Base-by-base conservation (phyloP, 352 stramenopile genomes). In the Pythium apleroticum region DNA sequence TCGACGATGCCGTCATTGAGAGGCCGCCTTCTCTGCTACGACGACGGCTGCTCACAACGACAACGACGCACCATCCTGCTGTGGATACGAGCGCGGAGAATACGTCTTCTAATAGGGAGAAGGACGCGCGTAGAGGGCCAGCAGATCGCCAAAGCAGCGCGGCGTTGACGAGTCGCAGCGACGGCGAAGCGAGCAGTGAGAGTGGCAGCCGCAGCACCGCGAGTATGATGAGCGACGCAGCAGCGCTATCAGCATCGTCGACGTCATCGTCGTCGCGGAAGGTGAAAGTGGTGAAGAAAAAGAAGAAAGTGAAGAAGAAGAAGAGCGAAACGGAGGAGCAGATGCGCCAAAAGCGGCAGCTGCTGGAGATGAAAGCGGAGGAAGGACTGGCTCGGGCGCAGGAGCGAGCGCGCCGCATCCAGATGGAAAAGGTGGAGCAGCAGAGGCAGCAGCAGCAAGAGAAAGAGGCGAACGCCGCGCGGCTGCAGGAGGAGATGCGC, bases 401-500 rank as follows among this genome's bases (percentile, higher is more conserved):
- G 35, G 67, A 73, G 33, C 56, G 67, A 45, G 67, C 61, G 20
- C 49, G 53, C 4, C 41, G 57, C 3, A 65, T 73, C 22, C 67
- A 67, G 11, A n/a, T 50, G 25, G 60, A 73, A 33, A 43, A 41
- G 17, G 1, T 48, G 33, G 8, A 17, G 43, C 39, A 54, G 25
- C 50, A 67, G 25, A 57, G 46, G 53, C 60, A 69, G 43, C 55
- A 67, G 35, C 53, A 69, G 53, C 31, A 17, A n/a, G 67, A 66
- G 52, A 37, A 56, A 41, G 67, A 69, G 27, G 57, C 54, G 17
- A 73, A 46, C 25, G 60, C 60, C 19, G 61, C 67, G 22, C 27
- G 60, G 15, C 12, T 68, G 14, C 60, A 66, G 37, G 61, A 69
- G 17, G 50, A 73, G 56, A 69, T 73, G 60, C 37, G 56, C 31